Evolutionary conservation across 805 yeast species (phyloP).

Genomic region (Saccharomycopsis olivae): DNA sequence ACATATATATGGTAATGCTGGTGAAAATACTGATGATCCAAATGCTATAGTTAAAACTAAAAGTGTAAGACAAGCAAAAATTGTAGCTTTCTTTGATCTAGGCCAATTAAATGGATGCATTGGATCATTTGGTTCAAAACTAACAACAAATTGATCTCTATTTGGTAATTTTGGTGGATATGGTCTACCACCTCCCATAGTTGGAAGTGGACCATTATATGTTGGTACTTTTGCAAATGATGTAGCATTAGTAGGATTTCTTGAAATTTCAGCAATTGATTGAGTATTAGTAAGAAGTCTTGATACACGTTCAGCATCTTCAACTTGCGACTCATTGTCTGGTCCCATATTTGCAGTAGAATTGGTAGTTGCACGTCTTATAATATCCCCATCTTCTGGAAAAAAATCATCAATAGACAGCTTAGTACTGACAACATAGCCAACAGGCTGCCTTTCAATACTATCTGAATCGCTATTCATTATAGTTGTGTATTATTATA

Average conservation of each 20-base stretch:
- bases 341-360: conserved; percentile 10
- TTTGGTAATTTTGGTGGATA: conserved; percentile 55
- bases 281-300: conserved; percentile 32
- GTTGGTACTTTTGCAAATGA: no score
- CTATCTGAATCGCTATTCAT: no score
- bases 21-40: conserved; percentile 79
- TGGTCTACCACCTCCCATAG: conserved; percentile 59
- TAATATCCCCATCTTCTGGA: not conserved
- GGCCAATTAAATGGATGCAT: conserved; percentile 75
- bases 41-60: conserved; percentile 47
- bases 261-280: conserved; percentile 20
- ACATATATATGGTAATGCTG: conserved; percentile 41
- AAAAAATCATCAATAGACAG: no score
- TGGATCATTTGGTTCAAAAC: conserved; percentile 70
- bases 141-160: conserved; percentile 48
- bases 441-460: no score
- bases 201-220: conserved; percentile 31
- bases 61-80: conserved; percentile 36
- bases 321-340: conserved; percentile 18
- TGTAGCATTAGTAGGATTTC: conserved; percentile 27
- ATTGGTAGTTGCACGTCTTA: not conserved
- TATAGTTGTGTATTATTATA: no score
- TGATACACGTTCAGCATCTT: conserved; percentile 28
- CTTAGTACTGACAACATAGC: no score
- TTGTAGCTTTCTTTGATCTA: conserved; percentile 30